Conservation (phyloP, 148 eudicot species). For the Amaranthus palmeri region DNA sequence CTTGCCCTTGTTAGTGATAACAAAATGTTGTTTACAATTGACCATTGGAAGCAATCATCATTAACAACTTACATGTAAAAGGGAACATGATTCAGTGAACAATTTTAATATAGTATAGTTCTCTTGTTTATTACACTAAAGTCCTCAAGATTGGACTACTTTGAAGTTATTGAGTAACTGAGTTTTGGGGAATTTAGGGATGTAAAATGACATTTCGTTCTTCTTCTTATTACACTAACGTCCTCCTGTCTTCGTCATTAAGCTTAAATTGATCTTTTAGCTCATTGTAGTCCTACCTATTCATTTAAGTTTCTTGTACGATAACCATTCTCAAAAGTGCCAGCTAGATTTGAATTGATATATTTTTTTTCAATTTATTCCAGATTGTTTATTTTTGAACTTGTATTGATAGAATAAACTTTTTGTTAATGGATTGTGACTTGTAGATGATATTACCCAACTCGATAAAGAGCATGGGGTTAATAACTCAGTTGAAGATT, state of each 20-base stretch:
- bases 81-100: no score
- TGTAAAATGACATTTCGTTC: neutral
- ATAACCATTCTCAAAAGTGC: neutral
- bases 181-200: neutral
- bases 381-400: neutral
- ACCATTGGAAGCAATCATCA: no score
- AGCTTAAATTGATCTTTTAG: neutral
- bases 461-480: slow-evolving; percentile 36
- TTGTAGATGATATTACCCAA: slow-evolving; percentile 72
- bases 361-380: neutral
- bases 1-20: no score
- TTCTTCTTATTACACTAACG: neutral
- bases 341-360: neutral
- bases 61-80: no score
- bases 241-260: neutral
- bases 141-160: neutral
- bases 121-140: no score
- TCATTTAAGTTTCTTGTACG: neutral
- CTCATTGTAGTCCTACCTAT: neutral
- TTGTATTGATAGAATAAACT: slow-evolving; percentile 2
- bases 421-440: slow-evolving; percentile 27
- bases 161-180: neutral
- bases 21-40: no score
- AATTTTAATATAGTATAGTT: no score
- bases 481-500: slow-evolving; percentile 22